Evolutionary conservation across 1,284 basidiomycete genomes (phyloP), one percentile per base, ranked within the genome.

Genomic region (Calocybe gambosa): DNA sequence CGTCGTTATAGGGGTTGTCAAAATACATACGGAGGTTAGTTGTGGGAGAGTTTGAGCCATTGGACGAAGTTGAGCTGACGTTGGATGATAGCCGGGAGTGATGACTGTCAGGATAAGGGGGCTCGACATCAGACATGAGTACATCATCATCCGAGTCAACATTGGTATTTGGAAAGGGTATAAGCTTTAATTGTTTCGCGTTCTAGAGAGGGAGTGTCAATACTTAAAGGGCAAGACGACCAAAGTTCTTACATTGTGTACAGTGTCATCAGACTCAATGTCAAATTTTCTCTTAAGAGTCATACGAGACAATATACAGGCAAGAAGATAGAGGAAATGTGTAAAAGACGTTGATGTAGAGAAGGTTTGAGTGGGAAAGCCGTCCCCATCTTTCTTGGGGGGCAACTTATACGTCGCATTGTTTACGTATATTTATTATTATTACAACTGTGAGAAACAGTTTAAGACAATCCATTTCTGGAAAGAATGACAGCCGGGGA

Each of bases 271-370:
- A 42, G 69, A 63, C 53, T 81, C 80, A 29, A 70, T 53, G 50
- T 80, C 78, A 47, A 85, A 72, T 68, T 89, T 89, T 61, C 86
- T 76, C 63, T 89, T 89, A 59, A 85, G 55, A 39, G 77, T 71
- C 83, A 87, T 87, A 51, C 28, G 35, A 15, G 9, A 20, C 31
- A 47, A 33, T 5, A 34, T 37, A 50, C 50, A 38, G 39, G 47
- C 25, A 43, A 58, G 59, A 54, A 62, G 59, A 38, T 46, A 53
- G 21, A 58, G 60, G 39, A 50, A 34, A 45, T 46, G 53, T 54
- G 43, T 50, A 46, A 38, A 46, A 45, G 39, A 46, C 51, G 52
- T 29, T 44, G 47, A 56, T 53, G 58, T n/a, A 7, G 31, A 34
- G 15, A 16, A 54, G 57, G 56, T 55, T n/a, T 51, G 54, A 55